A percentile compares a stretch with the other conserved stretches of the same genome.
Conservation (phyloP, 331 rosid genomes). For the Malus hybrid region DNA sequence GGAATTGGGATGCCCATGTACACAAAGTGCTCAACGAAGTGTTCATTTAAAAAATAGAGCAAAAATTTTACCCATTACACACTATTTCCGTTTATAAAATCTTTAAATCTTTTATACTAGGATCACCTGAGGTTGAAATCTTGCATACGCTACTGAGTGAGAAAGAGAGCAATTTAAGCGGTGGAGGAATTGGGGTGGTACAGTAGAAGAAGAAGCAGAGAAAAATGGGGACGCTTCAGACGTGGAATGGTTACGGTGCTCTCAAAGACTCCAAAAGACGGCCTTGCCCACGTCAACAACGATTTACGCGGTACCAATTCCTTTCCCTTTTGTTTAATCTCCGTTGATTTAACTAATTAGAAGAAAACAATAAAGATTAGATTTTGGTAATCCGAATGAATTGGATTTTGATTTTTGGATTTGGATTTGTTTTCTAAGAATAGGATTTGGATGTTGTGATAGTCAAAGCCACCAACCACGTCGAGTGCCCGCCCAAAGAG, state of each 20-base stretch:
- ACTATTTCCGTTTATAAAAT: too few relatives aligned
- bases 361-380: neutral
- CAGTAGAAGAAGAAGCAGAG: neutral
- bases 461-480: constrained; percentile 93
- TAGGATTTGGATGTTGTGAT: constrained; percentile 99
- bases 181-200: constrained; percentile 1
- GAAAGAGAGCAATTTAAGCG: constrained; percentile 27
- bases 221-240: constrained; percentile 86
- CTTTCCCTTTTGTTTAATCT: neutral
- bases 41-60: too few relatives aligned
- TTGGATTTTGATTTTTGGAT: constrained; percentile 8
- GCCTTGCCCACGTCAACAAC: constrained; percentile 99
- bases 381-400: neutral
- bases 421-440: constrained; percentile 21
- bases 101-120: too few relatives aligned
- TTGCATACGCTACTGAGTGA: too few relatives aligned
- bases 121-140: too few relatives aligned
- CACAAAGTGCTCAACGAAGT: too few relatives aligned
- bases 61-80: too few relatives aligned
- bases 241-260: constrained; percentile 93
- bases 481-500: constrained; percentile 76
- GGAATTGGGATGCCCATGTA: too few relatives aligned
- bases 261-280: constrained; percentile 95
- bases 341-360: neutral
- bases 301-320: constrained; percentile 65